Conservation (phyloP, 2,329 filamentous ascomycete species). For the Didymella lethalis region DNA sequence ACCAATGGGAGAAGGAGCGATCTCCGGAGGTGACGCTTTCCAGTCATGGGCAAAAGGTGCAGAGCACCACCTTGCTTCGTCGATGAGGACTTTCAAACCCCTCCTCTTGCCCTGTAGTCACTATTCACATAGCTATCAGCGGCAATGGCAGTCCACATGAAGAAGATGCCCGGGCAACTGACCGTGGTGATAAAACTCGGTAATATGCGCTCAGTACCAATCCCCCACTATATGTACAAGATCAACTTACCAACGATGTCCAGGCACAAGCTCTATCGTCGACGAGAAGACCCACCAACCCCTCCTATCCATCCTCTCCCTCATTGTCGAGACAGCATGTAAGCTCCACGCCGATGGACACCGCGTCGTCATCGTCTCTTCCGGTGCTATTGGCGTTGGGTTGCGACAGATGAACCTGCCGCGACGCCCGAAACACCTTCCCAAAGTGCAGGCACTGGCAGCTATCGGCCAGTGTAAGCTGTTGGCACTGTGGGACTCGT, state of each 20-base stretch:
- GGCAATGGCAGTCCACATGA: slow-evolving; percentile 47
- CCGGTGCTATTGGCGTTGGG: slow-evolving; percentile 94
- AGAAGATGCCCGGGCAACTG: slow-evolving; percentile 65
- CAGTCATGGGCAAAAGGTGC: slow-evolving; percentile 15
- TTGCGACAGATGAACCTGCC: slow-evolving; percentile 88
- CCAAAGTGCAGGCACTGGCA: slow-evolving; percentile 89
- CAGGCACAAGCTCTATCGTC: slow-evolving; percentile 98
- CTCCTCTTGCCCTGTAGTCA: background rate
- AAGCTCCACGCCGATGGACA: slow-evolving; percentile 90
- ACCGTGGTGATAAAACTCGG: slow-evolving; percentile 89
- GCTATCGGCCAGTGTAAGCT: slow-evolving; percentile 95
- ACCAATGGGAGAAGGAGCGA: background rate
- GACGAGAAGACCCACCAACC: slow-evolving; percentile 96
- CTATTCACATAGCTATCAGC: background rate
- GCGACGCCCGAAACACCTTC: slow-evolving; percentile 86
- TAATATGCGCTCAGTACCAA: slow-evolving; percentile 54
- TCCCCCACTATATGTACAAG: slow-evolving; percentile 28
- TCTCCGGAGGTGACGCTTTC: background rate
- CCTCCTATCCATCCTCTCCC: slow-evolving; percentile 84
- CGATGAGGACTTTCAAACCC: slow-evolving; percentile 5
- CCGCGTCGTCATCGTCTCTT: slow-evolving; percentile 94
- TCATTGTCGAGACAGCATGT: slow-evolving; percentile 94
- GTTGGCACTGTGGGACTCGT: slow-evolving; percentile 92
- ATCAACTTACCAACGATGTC: slow-evolving; percentile 39
- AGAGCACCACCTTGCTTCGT: slow-evolving; percentile 14